A percentile compares a stretch with the other conserved stretches of the same genome.
Evolutionary conservation across 2,329 filamentous ascomycete genomes (phyloP).

Genomic region (Colletotrichum navitas): DNA sequence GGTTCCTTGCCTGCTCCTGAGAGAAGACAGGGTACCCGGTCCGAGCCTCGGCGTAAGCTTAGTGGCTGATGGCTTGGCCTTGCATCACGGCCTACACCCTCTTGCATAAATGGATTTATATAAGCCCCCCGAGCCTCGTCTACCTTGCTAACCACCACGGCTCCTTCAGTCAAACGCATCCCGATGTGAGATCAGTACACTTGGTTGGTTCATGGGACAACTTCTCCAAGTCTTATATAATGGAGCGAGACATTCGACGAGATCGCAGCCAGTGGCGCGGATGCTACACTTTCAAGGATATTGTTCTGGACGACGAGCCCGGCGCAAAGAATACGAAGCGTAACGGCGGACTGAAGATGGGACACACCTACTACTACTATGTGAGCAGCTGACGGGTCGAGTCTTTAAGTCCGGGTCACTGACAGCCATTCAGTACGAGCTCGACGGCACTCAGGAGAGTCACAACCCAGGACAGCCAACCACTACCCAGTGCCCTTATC

Average conservation of each 20-base stretch:
- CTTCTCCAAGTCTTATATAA: conserved; percentile 81
- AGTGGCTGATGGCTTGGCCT: conserved; percentile 39
- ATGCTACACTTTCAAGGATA: conserved; percentile 87
- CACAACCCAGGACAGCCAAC: conserved; percentile 79
- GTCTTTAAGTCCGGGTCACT: conserved; percentile 11
- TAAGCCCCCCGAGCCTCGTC: not conserved
- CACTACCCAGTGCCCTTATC: conserved; percentile 84
- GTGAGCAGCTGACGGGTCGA: conserved; percentile 64
- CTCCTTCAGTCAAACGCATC: conserved; percentile 66
- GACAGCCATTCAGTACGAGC: conserved; percentile 73
- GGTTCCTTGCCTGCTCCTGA: conserved; percentile 31
- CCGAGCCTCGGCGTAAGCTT: conserved; percentile 35
- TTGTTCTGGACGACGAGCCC: conserved; percentile 81
- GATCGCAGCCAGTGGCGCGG: conserved; percentile 86
- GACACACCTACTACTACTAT: conserved; percentile 95
- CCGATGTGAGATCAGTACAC: conserved; percentile 76
- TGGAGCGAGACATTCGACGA: conserved; percentile 83
- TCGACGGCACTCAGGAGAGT: conserved; percentile 82
- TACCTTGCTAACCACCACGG: conserved; percentile 45
- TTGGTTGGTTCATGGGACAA: conserved; percentile 97
- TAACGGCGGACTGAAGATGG: conserved; percentile 89
- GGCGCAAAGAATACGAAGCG: conserved; percentile 66
- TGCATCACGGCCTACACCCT: conserved; percentile 28
- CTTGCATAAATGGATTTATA: conserved; percentile 27
- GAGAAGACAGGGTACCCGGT: conserved; percentile 18